Evolutionary conservation across 495 filamentous ascomycete species (phyloP).

Genomic region (Podospora australis): DNA sequence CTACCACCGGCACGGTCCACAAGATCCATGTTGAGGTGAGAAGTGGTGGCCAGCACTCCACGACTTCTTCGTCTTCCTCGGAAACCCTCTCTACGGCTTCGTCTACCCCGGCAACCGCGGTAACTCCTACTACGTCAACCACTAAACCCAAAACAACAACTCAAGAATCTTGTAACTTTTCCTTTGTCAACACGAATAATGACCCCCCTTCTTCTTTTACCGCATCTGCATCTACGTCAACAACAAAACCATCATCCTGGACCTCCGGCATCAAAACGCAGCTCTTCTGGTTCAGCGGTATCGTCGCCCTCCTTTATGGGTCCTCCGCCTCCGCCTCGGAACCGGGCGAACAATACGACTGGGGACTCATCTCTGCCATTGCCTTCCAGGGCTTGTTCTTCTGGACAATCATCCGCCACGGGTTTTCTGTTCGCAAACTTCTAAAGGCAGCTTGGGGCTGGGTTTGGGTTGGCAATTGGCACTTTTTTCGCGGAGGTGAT

Average conservation of each 20-base stretch:
- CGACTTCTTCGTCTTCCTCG: not conserved
- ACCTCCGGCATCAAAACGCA: not conserved
- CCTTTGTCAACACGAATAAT: conserved; percentile 25
- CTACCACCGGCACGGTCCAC: conserved; percentile 2
- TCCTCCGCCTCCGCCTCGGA: conserved; percentile 6
- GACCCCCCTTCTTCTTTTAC: conserved; percentile 2
- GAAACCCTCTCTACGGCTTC: not conserved
- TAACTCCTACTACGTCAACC: conserved; percentile 3
- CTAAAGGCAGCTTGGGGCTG: not conserved
- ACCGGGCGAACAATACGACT: conserved; percentile 12
- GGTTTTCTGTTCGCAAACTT: not conserved
- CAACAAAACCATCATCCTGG: conserved; percentile 3
- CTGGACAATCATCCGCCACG: conserved; percentile 13
- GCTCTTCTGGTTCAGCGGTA: conserved; percentile 12
- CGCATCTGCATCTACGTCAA: not conserved
- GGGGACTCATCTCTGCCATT: conserved; percentile 18
- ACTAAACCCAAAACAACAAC: conserved; percentile 5
- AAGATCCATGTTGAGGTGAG: not conserved
- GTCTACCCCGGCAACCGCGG: not conserved
- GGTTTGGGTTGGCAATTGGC: not conserved
- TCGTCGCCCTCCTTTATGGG: conserved; percentile 13
- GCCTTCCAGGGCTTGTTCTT: conserved; percentile 22
- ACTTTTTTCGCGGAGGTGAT: not conserved
- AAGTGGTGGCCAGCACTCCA: not conserved
- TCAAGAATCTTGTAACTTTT: conserved; percentile 25